These are phyloP conservation scores for Yarrowia porcina DNA, from an alignment of 805 yeast species.

Conservation along the genomic window DNA sequence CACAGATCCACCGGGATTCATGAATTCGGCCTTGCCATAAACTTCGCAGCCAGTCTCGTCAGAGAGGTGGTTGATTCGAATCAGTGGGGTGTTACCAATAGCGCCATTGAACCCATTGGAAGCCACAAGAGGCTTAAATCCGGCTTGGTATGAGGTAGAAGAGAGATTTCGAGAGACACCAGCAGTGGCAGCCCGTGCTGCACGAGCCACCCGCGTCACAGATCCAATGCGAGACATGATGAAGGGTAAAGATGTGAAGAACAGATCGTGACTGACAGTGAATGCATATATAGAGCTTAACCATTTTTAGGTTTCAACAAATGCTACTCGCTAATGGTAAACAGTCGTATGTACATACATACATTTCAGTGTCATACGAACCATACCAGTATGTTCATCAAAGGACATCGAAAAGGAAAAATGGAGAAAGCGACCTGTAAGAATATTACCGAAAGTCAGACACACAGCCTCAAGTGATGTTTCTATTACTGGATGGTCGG, in stretches of 20 bases:
- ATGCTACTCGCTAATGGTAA: too few relatives aligned
- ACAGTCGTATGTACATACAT: too few relatives aligned
- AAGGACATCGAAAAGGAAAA: too few relatives aligned
- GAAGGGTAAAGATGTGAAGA: not conserved
- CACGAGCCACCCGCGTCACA: conserved; percentile 1
- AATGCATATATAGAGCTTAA: not conserved
- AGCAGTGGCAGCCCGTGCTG: not conserved
- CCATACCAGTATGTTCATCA: too few relatives aligned
- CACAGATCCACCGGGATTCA: conserved; percentile 92
- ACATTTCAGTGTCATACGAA: too few relatives aligned
- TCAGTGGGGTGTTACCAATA: conserved; percentile 88
- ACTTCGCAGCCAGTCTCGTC: conserved; percentile 64
- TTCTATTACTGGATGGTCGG: too few relatives aligned
- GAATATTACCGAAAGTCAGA: too few relatives aligned
- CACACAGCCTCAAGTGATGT: too few relatives aligned
- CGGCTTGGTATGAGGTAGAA: conserved; percentile 11
- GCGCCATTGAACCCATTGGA: conserved; percentile 69
- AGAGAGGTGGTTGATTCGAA: conserved; percentile 57
- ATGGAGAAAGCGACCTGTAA: too few relatives aligned
- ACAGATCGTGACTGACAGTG: not conserved
- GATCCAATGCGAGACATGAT: conserved; percentile 21
- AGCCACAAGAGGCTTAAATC: conserved; percentile 17
- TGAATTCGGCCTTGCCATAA: conserved; percentile 86
- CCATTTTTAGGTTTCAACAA: not conserved
- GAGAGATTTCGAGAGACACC: conserved; percentile 2